phyloP scores from a whole-genome alignment of 148 eudicot species.

The Vaccinium darrowii region DNA sequence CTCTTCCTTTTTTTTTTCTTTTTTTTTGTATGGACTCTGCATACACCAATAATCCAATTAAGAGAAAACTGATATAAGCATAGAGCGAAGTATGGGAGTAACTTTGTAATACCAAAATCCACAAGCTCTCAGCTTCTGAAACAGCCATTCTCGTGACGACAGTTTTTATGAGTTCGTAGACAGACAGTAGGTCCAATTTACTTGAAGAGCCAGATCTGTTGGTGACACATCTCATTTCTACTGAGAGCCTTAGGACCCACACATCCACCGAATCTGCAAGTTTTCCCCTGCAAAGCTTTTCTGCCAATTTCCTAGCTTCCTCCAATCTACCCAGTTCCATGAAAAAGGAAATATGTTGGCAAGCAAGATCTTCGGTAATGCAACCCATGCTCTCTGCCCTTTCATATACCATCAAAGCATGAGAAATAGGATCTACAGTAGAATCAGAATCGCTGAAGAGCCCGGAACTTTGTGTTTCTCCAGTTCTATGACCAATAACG shows the following conservation, averaged over 20 bases:
- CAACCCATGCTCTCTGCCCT: conserved; percentile 65
- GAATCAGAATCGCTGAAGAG: conserved; percentile 18
- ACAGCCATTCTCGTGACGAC: conserved; percentile 42
- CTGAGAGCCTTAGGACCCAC: conserved; percentile 67
- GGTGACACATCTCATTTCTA: conserved; percentile 46
- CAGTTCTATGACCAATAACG: conserved; percentile 27
- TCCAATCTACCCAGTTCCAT: conserved; percentile 47
- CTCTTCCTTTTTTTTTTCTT: not conserved
- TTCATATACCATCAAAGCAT: conserved; percentile 44
- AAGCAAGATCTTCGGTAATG: conserved; percentile 71
- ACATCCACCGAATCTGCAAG: conserved; percentile 50
- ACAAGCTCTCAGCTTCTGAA: conserved; percentile 57
- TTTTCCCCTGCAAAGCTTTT: conserved; percentile 55
- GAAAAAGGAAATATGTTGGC: conserved; percentile 49
- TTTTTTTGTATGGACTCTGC: not conserved
- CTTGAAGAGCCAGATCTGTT: conserved; percentile 27
- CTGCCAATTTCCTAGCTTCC: conserved; percentile 63
- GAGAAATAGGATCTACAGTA: conserved; percentile 39
- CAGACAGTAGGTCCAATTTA: conserved; percentile 39
- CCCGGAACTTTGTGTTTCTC: conserved; percentile 26
- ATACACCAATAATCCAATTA: not conserved
- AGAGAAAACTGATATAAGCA: not conserved
- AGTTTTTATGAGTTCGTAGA: conserved; percentile 44
- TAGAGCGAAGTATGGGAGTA: not conserved
- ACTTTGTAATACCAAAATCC: conserved; percentile 70